These are phyloP conservation scores for Fusarium albidum DNA, from an alignment of 2,329 filamentous ascomycete species.

Conservation along the genomic window DNA sequence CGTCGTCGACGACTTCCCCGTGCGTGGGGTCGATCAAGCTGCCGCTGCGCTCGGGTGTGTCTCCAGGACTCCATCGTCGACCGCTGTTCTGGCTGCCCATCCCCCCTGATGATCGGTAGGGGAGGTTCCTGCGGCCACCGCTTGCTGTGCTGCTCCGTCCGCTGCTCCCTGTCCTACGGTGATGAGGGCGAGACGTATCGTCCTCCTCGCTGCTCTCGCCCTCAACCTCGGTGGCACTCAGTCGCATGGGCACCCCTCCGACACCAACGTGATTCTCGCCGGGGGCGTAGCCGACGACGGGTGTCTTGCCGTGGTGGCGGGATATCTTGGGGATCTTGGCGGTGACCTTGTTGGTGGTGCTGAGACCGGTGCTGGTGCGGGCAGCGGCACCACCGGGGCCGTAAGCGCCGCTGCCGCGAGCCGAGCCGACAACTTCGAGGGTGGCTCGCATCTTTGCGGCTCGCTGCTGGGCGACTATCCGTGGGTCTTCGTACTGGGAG, in stretches of 20 bases:
- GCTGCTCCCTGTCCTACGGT: conserved; percentile 78
- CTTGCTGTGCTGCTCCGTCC: conserved; percentile 74
- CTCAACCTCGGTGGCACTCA: conserved; percentile 96
- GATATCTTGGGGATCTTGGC: conserved; percentile 89
- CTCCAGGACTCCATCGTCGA: conserved; percentile 60
- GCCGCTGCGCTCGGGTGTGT: conserved; percentile 63
- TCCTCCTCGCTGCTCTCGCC: conserved; percentile 85
- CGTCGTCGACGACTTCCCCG: conserved; percentile 48
- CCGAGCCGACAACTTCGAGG: conserved; percentile 78
- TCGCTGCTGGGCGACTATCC: conserved; percentile 81
- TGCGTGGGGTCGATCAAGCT: conserved; percentile 58
- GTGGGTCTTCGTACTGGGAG: conserved; percentile 89
- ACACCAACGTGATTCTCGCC: conserved; percentile 77
- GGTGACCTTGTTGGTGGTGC: conserved; percentile 70
- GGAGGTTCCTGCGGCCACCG: conserved; percentile 56
- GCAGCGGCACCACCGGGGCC: conserved; percentile 44
- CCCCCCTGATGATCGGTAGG: conserved; percentile 61
- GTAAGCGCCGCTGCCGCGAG: conserved; percentile 61
- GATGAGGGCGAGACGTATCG: conserved; percentile 64
- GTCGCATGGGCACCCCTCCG: conserved; percentile 84
- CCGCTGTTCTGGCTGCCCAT: conserved; percentile 50
- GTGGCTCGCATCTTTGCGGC: conserved; percentile 88
- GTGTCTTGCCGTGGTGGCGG: conserved; percentile 83
- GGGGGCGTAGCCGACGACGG: conserved; percentile 79
- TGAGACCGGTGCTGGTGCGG: conserved; percentile 70